phyloP scores from a whole-genome alignment of 495 filamentous ascomycete species.

The Podospora pseudopauciseta region DNA sequence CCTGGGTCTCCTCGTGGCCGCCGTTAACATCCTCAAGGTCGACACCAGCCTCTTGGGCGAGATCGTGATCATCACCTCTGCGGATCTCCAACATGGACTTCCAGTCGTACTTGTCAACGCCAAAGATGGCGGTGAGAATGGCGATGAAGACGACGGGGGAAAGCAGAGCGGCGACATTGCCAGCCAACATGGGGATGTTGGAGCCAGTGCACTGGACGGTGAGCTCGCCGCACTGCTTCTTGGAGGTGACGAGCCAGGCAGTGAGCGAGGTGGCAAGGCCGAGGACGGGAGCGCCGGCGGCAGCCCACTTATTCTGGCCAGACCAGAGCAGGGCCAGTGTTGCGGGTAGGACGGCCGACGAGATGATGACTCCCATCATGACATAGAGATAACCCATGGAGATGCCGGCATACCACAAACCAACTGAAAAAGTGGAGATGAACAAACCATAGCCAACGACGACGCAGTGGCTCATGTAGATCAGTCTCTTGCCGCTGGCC shows the following conservation, averaged over 20 bases:
- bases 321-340: slow-evolving; percentile 79
- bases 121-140: slow-evolving; percentile 69
- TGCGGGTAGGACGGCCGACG: slow-evolving; percentile 78
- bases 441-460: slow-evolving; percentile 74
- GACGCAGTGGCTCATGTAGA: slow-evolving; percentile 77
- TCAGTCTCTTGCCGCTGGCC: slow-evolving; percentile 71
- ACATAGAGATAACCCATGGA: slow-evolving; percentile 68
- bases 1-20: slow-evolving; percentile 39
- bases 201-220: slow-evolving; percentile 72
- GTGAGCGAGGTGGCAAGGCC: slow-evolving; percentile 73
- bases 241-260: slow-evolving; percentile 88
- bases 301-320: slow-evolving; percentile 77
- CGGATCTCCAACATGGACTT: slow-evolving; percentile 79
- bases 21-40: slow-evolving; percentile 69
- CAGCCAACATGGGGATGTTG: slow-evolving; percentile 87
- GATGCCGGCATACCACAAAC: slow-evolving; percentile 63
- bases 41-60: slow-evolving; percentile 62
- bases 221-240: slow-evolving; percentile 68
- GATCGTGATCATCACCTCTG: slow-evolving; percentile 76
- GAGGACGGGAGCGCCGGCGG: slow-evolving; percentile 68
- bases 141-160: slow-evolving; percentile 78
- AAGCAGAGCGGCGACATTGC: slow-evolving; percentile 73
- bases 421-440: slow-evolving; percentile 82
- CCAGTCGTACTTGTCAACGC: slow-evolving; percentile 85
- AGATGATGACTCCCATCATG: slow-evolving; percentile 90